Base-by-base conservation (phyloP, 2,329 filamentous ascomycete genomes). In the Diaporthe citrichinensis region DNA sequence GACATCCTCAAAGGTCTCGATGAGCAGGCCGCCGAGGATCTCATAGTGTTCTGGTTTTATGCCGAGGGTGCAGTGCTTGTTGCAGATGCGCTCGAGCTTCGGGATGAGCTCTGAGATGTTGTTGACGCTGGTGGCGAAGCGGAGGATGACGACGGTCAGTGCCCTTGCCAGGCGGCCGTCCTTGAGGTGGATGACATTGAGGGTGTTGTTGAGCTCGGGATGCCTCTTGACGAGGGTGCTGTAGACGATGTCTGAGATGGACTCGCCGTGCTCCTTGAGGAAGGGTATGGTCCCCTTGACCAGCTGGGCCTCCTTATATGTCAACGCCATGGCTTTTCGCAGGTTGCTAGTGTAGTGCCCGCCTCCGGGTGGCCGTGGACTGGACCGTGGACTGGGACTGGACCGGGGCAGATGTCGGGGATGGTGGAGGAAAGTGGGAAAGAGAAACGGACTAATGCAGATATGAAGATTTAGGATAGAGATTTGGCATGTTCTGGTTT, bases 211-310 rank as follows among this genome's bases (percentile, higher is more conserved):
- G 58, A 94, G 88, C 39, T 90, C 87, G 0, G 92, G 92, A 74
- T 93, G 86, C 34, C 90, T 89, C 23, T 83, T 81, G 39, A 94
- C 85, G 84, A 94, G 88, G 81, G 90, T 91, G 77, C 87, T 86
- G 86, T 94, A 94, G 85, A 94, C 94, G 78, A 88, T 86, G 23
- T 86, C 87, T n/a, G 92, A 93, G 81, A 94, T 93, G 76, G 88
- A 86, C 73, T 87, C 86, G 80, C 93, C 93, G 80, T 94, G 90
- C 76, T 91, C 86, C 31, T 88, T 87, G 2, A 94, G 87, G 67
- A 92, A 88, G 1, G 93, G 92, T 73, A 93, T 91, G 15, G 93
- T 94, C 67, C 91, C 87, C 81, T 92, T 92, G 83, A 94, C 91
- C 80, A 92, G 87, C 59, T 88, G 83, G 76, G 89, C 86, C 84